Base-by-base conservation (phyloP, 1,139 yeast genomes). In the Hyphopichia khmerensis region DNA sequence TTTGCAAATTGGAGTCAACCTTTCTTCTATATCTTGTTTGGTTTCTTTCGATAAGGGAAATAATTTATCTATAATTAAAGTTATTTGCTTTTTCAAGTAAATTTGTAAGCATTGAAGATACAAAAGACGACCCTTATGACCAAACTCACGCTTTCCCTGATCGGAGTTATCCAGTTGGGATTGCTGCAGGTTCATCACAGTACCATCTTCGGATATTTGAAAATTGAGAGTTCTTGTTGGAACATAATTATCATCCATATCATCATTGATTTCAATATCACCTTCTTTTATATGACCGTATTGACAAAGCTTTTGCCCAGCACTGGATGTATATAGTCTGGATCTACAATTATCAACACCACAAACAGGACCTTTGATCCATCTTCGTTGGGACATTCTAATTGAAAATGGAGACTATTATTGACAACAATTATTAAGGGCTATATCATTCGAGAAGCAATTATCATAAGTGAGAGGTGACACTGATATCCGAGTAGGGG, bases 281-380 rank as follows among this genome's bases (percentile, higher is more conserved):
- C 93, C 91, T 49, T 85, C 93, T 62, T 80, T 79, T 16, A 90
- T 89, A 65, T 93, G 99, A 2, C 98, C 97, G 56, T 78, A 85
- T 56, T 87, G 91, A 59, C 99, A 93, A 18, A 89, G 83, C 44
- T 82, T 76, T 43, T 79, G 79, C 21, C 98, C 98, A 55, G 87
- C 89, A 9, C 80, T 69, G 30, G 77, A 64, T 40, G 85, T 74
- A 79, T 88, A 93, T 40, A 84, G 75, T 39, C 82, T 67, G 1
- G 96, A 87, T 4, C 86, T 80, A 65, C 99, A 93, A 68, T 93
- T 91, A 49, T 86, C 91, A 3, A 83, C 82, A 2, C 97, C 97
- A 72, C 99, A 93, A 11, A 84, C 65, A 6, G 88, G 85, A 2
- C 98, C 98, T 51, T 79, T 69, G 39, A 72, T 70, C 83, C 84